These are phyloP conservation scores for Brassica hybrid DNA, from an alignment of 441 rosid genomes.

Conservation along the genomic window DNA sequence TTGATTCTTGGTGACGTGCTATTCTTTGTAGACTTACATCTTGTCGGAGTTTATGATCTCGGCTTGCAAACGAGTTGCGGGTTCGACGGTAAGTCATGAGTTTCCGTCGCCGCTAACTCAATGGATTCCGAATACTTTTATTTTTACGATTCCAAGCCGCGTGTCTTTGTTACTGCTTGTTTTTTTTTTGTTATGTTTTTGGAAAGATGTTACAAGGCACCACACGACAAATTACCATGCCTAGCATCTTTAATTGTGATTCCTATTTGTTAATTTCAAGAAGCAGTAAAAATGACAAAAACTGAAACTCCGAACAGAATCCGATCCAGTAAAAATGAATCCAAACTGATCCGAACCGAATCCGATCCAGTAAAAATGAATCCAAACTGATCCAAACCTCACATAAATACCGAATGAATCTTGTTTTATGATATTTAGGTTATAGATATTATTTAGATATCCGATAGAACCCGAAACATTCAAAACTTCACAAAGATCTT, in stretches of 20 bases:
- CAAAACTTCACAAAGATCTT: too few species aligned
- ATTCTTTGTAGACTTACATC: not conserved
- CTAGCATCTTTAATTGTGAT: not conserved
- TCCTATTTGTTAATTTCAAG: not conserved
- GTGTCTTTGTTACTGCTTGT: not conserved
- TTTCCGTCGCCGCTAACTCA: not conserved
- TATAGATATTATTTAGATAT: too few species aligned
- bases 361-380: too few species aligned
- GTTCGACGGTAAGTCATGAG: not conserved
- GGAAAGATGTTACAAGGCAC: not conserved
- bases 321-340: too few species aligned
- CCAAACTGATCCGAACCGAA: too few species aligned
- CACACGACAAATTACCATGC: not conserved
- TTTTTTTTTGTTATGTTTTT: not conserved
- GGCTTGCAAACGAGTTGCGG: not conserved
- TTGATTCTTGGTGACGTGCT: not conserved
- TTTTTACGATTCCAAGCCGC: not conserved
- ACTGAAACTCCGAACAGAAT: too few species aligned
- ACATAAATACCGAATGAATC: too few species aligned
- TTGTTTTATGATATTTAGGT: too few species aligned
- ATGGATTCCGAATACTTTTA: not conserved
- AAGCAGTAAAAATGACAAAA: too few species aligned
- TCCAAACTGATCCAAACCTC: too few species aligned
- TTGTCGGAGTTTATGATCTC: conserved; percentile 20
- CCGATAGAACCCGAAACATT: too few species aligned